Conservation (phyloP, 179 eudicot species). For the Beta macrorhiza region DNA sequence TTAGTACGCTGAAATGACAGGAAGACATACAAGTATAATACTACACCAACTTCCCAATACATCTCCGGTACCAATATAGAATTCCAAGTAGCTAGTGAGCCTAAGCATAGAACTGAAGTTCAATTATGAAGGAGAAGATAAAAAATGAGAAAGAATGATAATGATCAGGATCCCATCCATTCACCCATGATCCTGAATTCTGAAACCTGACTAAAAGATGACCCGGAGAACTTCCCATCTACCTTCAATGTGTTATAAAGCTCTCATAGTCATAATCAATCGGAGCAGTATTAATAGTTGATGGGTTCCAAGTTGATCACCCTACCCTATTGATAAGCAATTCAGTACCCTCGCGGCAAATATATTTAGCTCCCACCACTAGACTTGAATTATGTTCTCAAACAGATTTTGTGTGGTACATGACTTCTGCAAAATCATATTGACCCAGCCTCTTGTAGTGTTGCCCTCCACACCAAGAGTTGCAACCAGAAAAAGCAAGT, state of each 20-base stretch:
- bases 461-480: not conserved
- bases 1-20: not conserved
- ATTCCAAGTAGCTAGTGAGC: not conserved
- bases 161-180: not conserved
- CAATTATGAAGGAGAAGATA: slow-evolving; percentile 6
- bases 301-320: not conserved
- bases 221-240: not conserved
- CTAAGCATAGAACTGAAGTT: not conserved
- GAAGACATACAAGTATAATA: not conserved
- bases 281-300: not conserved
- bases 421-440: not conserved
- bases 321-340: not conserved
- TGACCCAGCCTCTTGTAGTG: not conserved
- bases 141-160: not conserved
- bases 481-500: not conserved
- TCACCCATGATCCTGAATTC: not conserved
- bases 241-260: not conserved
- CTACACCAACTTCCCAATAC: not conserved
- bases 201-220: not conserved
- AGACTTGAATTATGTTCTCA: not conserved
- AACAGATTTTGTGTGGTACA: not conserved
- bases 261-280: not conserved
- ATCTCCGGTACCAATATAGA: not conserved
- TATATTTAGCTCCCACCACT: not conserved
- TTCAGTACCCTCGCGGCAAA: not conserved